Conservation (phyloP, 495 filamentous ascomycete species). For the Pyrenopolyporus hunteri region DNA sequence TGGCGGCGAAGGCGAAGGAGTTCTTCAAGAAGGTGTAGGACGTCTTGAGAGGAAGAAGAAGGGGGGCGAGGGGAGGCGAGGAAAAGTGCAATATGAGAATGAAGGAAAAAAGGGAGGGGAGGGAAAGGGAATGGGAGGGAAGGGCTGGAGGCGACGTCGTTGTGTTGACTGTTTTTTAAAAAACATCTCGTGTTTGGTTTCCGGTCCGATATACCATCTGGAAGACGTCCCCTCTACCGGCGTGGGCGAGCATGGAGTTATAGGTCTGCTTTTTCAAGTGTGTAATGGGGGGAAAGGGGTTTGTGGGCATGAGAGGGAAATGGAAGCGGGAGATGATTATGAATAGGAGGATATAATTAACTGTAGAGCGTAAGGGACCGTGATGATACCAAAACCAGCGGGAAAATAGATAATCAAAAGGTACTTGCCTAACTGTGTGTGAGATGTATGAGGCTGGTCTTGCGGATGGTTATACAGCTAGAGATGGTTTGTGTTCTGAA, state of each 20-base stretch:
- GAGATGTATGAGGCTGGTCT: too few relatives aligned
- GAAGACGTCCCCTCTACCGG: background rate
- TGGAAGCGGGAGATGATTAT: background rate
- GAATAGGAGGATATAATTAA: background rate
- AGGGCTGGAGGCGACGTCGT: background rate
- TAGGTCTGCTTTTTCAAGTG: slow-evolving; percentile 8
- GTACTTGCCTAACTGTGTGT: too few relatives aligned
- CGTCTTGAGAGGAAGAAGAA: slow-evolving; percentile 10
- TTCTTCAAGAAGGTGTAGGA: slow-evolving; percentile 57
- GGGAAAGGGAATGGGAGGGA: background rate
- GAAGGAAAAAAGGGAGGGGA: background rate
- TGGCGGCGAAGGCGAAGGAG: slow-evolving; percentile 62
- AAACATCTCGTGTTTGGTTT: background rate
- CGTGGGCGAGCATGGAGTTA: slow-evolving; percentile 31
- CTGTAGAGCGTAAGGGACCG: background rate
- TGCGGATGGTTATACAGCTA: too few relatives aligned
- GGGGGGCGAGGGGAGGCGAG: background rate
- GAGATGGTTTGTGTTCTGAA: too few relatives aligned
- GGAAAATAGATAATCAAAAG: background rate
- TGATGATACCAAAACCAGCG: slow-evolving; percentile 10
- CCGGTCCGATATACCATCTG: slow-evolving; percentile 10
- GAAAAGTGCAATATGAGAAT: background rate
- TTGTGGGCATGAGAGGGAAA: too few relatives aligned
- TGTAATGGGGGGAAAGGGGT: background rate
- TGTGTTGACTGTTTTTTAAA: background rate